Percentiles rank a stretch among this genome's conserved stretches.
phyloP scores from a whole-genome alignment of 108 stramenopile species.

The Discostella pseudostelligera region DNA sequence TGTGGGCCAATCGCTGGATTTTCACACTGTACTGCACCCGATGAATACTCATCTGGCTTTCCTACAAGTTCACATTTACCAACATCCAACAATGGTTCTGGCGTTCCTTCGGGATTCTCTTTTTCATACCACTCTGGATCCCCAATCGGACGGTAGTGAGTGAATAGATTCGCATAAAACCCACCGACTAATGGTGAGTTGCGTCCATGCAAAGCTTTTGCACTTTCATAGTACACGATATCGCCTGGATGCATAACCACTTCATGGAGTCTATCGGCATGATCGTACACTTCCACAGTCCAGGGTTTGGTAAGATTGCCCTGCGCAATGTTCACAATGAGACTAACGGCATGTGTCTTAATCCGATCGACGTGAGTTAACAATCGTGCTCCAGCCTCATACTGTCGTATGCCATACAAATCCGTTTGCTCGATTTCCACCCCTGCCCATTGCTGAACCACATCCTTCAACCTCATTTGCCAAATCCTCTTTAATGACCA shows the following conservation, averaged over 20 bases:
- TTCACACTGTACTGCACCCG: constrained; percentile 68
- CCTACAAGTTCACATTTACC: constrained; percentile 58
- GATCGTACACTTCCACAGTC: constrained; percentile 81
- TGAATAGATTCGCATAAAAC: constrained; percentile 85
- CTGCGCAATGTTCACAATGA: constrained; percentile 93
- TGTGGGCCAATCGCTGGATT: constrained; percentile 59
- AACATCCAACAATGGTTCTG: constrained; percentile 60
- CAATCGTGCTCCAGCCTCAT: constrained; percentile 80
- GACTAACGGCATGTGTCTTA: constrained; percentile 81
- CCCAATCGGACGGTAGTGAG: constrained; percentile 83
- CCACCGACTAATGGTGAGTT: constrained; percentile 70
- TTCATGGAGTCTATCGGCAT: constrained; percentile 65
- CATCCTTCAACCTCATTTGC: constrained; percentile 62
- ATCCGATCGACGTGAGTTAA: constrained; percentile 88
- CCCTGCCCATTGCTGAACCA: constrained; percentile 83
- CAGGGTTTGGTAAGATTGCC: constrained; percentile 72
- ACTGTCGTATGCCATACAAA: constrained; percentile 90
- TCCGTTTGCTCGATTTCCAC: constrained; percentile 86
- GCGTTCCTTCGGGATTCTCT: constrained; percentile 63
- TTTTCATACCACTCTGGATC: constrained; percentile 60
- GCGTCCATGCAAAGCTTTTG: constrained; percentile 84
- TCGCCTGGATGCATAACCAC: constrained; percentile 81
- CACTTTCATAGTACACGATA: constrained; percentile 89
- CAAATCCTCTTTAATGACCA: constrained; percentile 65
- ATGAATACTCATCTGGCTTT: constrained; percentile 47